Evolutionary conservation across 352 stramenopile species (phyloP), one percentile per base, ranked within the genome.

Genomic region (Phytophthora meadii): DNA sequence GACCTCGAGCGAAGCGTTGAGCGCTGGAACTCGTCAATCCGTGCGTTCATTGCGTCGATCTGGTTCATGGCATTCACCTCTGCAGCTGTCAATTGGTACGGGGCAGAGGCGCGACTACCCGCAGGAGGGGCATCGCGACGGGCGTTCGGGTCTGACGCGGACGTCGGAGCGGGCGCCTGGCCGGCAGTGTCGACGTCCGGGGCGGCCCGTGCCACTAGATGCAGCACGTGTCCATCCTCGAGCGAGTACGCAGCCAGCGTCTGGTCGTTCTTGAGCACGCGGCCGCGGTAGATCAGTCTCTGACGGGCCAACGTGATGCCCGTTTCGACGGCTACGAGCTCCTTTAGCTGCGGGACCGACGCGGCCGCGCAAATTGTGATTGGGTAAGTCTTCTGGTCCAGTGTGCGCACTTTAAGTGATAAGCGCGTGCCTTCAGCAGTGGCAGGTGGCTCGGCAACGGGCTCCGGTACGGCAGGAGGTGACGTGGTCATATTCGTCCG

Each of bases 211-310:
- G 81, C 82, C 8, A 96, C 88, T 4, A 96, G 55, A 44, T 96
- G 88, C 37, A 96, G 65, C 37, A 89, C 88, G 55, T 96, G 86
- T 12, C 86, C 88, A 47, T 96, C 85, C 62, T 96, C 86, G 11
- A 96, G 53, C 12, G 88, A 62, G 54, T 96, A 96, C 6, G 82
- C 67, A 19, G 82, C 66, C 53, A 96, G 77, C 45, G 61, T 69
- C 68, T 93, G 79, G 62, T 94, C 84, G 50, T 96, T 93, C 71
- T 96, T 96, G 49, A 96, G 83, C 53, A 96, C 88, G 60, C 89
- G 87, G 27, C 88, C 88, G 24, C 87, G 83, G 52, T 94, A 96
- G 60, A 96, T 96, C 46, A 96, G 82, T 39, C 88, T 68, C 71
- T 96, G 88, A 3, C 88, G 84, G 27, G 82, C 76, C 37, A 89